Evolutionary conservation across 345 rosid species (phyloP).

Genomic region (Balakata baccata): DNA sequence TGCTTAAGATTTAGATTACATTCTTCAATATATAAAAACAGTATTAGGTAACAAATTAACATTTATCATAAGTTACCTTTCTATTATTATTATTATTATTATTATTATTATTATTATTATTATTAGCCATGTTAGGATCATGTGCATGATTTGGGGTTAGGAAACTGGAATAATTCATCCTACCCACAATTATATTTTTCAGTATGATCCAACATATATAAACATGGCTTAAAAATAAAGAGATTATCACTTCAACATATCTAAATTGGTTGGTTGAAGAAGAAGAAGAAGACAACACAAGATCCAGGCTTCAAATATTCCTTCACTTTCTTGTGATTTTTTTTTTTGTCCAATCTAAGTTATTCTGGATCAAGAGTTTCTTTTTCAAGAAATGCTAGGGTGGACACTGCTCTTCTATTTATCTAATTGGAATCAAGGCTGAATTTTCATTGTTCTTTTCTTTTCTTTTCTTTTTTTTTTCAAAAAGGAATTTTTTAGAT

Average conservation of each 20-base stretch:
- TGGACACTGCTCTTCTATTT: conserved; percentile 19
- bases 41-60: too few species aligned
- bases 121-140: neutral
- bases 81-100: too few species aligned
- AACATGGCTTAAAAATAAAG: conserved; percentile 11
- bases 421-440: neutral
- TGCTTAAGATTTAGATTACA: neutral
- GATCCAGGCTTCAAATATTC: conserved; percentile 27
- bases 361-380: neutral
- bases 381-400: conserved; percentile 7
- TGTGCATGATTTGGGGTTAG: neutral
- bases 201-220: neutral
- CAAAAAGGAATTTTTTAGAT: too few species aligned
- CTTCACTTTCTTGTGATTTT: conserved; percentile 14
- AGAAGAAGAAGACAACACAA: conserved; percentile 23
- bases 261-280: conserved; percentile 18
- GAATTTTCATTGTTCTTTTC: neutral
- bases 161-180: neutral
- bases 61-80: too few species aligned
- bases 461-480: too few species aligned
- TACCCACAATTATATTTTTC: neutral
- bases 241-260: conserved; percentile 15
- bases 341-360: conserved; percentile 12
- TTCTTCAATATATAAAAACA: too few species aligned
- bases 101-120: too few species aligned